These are phyloP conservation scores for Fusarium sp. DNA, from an alignment of 2,329 filamentous ascomycete species.

Conservation along the genomic window DNA sequence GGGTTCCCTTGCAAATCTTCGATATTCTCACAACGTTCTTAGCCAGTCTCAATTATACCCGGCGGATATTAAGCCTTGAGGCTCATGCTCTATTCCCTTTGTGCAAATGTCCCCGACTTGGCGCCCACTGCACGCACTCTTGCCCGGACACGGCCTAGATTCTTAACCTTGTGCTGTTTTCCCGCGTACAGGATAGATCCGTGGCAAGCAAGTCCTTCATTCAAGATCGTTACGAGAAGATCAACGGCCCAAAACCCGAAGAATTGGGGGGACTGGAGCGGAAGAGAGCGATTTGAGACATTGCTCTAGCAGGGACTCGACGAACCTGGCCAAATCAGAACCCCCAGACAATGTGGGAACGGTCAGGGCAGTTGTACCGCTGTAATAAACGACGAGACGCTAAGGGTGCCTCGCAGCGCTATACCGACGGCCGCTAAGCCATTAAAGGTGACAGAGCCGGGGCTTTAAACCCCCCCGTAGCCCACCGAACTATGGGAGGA, in stretches of 20 bases:
- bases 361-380: constrained; percentile 33
- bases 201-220: neutral
- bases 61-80: constrained; percentile 27
- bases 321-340: constrained; percentile 32
- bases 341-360: constrained; percentile 35
- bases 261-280: constrained; percentile 14
- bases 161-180: constrained; percentile 33
- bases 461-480: constrained; percentile 22
- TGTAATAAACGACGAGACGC: constrained; percentile 27
- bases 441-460: constrained; percentile 33
- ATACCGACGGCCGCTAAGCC: constrained; percentile 40
- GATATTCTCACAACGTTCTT: constrained; percentile 37
- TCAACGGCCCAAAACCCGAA: constrained; percentile 24
- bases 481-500: constrained; percentile 27
- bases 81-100: constrained; percentile 39
- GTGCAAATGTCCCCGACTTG: constrained; percentile 41
- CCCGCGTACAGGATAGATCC: constrained; percentile 17
- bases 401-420: constrained; percentile 35
- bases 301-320: constrained; percentile 17
- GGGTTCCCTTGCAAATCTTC: constrained; percentile 26
- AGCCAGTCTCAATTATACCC: constrained; percentile 33
- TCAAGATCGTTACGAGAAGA: constrained; percentile 5
- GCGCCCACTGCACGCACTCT: constrained; percentile 33
- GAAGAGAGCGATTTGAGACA: constrained; percentile 33
- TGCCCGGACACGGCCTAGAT: constrained; percentile 33